Conservation (phyloP, 352 stramenopile genomes). For the Globisporangium recalcitrans region DNA sequence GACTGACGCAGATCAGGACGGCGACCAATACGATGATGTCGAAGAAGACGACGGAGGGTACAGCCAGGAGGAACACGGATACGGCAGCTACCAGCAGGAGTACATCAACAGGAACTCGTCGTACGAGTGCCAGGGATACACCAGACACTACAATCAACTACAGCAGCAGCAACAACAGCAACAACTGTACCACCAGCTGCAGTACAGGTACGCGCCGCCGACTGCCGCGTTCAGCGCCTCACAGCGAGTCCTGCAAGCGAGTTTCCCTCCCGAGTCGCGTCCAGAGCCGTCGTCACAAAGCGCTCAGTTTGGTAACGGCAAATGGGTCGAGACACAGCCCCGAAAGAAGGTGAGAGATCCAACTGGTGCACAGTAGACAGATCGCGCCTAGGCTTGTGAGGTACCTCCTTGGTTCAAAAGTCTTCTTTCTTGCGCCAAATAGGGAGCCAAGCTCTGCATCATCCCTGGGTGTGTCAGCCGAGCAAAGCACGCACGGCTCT, state of each 20-base stretch:
- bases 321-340: background rate
- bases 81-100: background rate
- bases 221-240: background rate
- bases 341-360: background rate
- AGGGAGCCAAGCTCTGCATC: slow-evolving; percentile 53
- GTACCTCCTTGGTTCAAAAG: background rate
- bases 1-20: background rate
- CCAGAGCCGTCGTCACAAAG: background rate
- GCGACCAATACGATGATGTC: background rate
- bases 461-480: slow-evolving; percentile 42
- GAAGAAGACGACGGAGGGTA: background rate
- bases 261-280: slow-evolving; percentile 3
- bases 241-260: background rate
- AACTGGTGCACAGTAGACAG: no score
- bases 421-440: slow-evolving; percentile 6
- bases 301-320: background rate
- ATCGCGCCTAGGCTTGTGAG: background rate
- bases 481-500: slow-evolving; percentile 42
- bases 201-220: background rate
- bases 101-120: background rate
- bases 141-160: background rate
- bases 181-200: background rate
- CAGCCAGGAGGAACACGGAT: background rate
- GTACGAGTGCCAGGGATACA: background rate
- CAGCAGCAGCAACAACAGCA: background rate